Evolutionary conservation across 208 protist species (phyloP).

Genomic region (Tritrichomonas foetus): DNA sequence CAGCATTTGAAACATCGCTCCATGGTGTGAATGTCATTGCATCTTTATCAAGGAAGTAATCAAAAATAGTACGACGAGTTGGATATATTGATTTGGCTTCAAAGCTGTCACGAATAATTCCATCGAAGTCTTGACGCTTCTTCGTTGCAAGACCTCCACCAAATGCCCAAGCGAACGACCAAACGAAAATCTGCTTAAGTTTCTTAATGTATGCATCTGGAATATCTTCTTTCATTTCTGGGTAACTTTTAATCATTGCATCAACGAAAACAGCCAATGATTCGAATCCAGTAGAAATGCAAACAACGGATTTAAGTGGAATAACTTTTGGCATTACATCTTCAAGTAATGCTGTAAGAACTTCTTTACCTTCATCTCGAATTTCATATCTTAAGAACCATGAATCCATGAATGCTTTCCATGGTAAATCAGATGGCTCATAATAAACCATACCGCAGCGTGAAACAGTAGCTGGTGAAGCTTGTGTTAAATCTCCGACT

Average conservation of each 20-base stretch:
- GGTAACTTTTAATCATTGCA: not conserved
- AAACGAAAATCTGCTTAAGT: constrained; percentile 56
- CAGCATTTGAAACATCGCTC: not conserved
- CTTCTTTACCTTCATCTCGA: not conserved
- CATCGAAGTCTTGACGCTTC: constrained; percentile 74
- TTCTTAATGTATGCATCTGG: not conserved
- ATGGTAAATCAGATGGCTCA: constrained; percentile 78
- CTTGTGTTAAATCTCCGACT: constrained; percentile 87
- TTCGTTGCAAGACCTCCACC: constrained; percentile 77
- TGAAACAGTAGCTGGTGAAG: constrained; percentile 95
- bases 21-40: not conserved
- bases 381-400: not conserved
- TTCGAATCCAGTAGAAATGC: not conserved
- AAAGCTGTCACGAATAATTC: constrained; percentile 2
- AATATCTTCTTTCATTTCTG: not conserved
- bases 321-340: not conserved
- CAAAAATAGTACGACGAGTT: constrained; percentile 39
- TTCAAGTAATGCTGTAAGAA: not conserved
- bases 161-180: constrained; percentile 86
- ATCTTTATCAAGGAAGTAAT: constrained; percentile 31
- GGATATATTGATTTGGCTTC: not conserved
- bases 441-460: constrained; percentile 96
- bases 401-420: constrained; percentile 49
- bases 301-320: not conserved
- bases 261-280: not conserved